Evolutionary conservation across 257 asterid genomes (phyloP).

Genomic region (Thymus mandschuricus): DNA sequence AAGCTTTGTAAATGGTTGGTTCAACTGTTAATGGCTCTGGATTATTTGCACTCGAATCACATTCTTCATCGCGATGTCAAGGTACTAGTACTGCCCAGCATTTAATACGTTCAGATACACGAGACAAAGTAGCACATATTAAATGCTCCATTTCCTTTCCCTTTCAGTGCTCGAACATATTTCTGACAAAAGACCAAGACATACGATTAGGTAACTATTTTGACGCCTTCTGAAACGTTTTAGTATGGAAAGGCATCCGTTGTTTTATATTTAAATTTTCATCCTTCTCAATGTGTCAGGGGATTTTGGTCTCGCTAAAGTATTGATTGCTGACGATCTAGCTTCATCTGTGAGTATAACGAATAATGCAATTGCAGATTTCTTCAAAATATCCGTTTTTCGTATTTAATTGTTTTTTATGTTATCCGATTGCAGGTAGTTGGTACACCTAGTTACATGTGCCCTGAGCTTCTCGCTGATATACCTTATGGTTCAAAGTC

Average conservation of each 20-base stretch:
- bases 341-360: conserved; percentile 88
- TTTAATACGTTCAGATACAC: conserved; percentile 14
- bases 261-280: conserved; percentile 17
- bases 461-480: conserved; percentile 99
- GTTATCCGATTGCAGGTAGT: conserved; percentile 65
- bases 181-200: conserved; percentile 88
- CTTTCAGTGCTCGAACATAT: conserved; percentile 93
- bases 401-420: background rate
- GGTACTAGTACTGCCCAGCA: conserved; percentile 50
- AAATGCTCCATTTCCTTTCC: conserved; percentile 20
- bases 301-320: conserved; percentile 98
- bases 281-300: conserved; percentile 53
- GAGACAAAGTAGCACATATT: conserved; percentile 7
- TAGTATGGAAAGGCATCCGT: background rate
- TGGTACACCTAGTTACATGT: conserved; percentile 99
- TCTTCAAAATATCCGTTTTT: conserved; percentile 4
- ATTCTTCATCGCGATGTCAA: conserved; percentile 98
- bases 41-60: conserved; percentile 84
- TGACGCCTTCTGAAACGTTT: background rate
- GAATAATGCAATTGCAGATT: conserved; percentile 4
- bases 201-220: conserved; percentile 80
- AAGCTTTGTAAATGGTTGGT: conserved; percentile 96
- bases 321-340: conserved; percentile 85
- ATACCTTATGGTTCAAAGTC: conserved; percentile 98
- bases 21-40: conserved; percentile 94